Conservation (phyloP, 768 basidiomycete species). For the Tubosaeta sp. region DNA sequence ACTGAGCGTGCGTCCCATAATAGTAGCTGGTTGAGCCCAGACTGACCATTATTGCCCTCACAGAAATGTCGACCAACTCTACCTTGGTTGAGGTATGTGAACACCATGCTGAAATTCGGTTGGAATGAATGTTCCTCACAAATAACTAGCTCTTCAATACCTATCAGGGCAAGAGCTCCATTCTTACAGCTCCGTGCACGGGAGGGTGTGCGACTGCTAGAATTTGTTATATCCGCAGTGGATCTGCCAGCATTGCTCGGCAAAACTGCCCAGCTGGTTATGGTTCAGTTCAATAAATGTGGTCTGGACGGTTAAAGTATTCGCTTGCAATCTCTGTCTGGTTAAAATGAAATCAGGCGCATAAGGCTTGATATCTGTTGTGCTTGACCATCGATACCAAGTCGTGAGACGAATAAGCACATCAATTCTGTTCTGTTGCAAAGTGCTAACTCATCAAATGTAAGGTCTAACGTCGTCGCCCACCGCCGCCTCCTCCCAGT, state of each 20-base stretch:
- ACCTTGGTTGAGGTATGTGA: slow-evolving; percentile 53
- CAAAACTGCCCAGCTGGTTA: slow-evolving; percentile 60
- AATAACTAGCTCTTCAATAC: slow-evolving; percentile 54
- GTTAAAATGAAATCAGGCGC: neutral
- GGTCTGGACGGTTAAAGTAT: no score
- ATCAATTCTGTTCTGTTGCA: neutral
- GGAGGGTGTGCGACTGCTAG: slow-evolving; percentile 60
- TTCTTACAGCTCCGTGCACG: slow-evolving; percentile 50
- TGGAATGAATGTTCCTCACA: slow-evolving; percentile 1
- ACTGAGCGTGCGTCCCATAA: slow-evolving; percentile 55
- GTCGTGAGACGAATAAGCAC: slow-evolving; percentile 1
- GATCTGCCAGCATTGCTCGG: slow-evolving; percentile 55
- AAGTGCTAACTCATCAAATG: neutral
- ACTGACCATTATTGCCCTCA: neutral
- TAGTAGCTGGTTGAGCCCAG: neutral
- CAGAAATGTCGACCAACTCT: slow-evolving; percentile 56
- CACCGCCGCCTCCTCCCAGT: slow-evolving; percentile 58
- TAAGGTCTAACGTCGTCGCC: slow-evolving; percentile 39
- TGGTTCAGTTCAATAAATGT: slow-evolving; percentile 53
- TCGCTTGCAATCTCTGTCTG: neutral
- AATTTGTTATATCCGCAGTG: slow-evolving; percentile 76
- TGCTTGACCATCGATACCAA: slow-evolving; percentile 13
- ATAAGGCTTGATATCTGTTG: neutral
- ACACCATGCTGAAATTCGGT: neutral
- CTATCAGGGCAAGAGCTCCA: slow-evolving; percentile 68